Conservation (phyloP, 495 filamentous ascomycete genomes). For the Cercophora sp. region DNA sequence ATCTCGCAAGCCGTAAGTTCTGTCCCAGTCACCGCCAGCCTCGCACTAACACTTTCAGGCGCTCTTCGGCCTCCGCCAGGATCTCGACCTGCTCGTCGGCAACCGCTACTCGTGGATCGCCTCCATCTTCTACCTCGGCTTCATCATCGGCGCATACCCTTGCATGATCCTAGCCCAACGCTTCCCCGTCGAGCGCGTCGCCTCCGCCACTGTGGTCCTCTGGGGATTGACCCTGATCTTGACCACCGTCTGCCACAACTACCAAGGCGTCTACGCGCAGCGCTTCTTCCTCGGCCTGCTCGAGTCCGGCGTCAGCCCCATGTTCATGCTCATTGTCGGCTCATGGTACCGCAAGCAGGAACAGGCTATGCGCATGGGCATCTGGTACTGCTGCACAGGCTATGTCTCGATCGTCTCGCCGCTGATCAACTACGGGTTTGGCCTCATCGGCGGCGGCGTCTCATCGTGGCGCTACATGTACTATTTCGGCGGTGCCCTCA, state of each 20-base stretch:
- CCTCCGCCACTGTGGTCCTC: slow-evolving; percentile 29
- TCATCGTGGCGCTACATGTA: slow-evolving; percentile 41
- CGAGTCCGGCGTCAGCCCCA: slow-evolving; percentile 40
- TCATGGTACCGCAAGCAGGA: slow-evolving; percentile 43
- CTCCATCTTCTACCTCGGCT: slow-evolving; percentile 48
- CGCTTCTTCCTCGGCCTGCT: slow-evolving; percentile 48
- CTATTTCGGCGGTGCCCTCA: slow-evolving; percentile 36
- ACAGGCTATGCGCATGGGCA: slow-evolving; percentile 45
- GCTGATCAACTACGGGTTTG: slow-evolving; percentile 48
- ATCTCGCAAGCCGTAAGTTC: slow-evolving; percentile 31
- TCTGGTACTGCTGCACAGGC: slow-evolving; percentile 43
- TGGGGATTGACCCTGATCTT: slow-evolving; percentile 21
- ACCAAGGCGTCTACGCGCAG: slow-evolving; percentile 36
- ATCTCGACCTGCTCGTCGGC: slow-evolving; percentile 34
- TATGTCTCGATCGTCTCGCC: slow-evolving; percentile 46
- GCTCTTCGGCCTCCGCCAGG: slow-evolving; percentile 36
- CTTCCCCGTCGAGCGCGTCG: slow-evolving; percentile 44
- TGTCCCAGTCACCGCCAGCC: neutral
- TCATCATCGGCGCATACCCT: slow-evolving; percentile 45
- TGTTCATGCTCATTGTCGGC: slow-evolving; percentile 46
- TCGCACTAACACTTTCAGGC: slow-evolving; percentile 1
- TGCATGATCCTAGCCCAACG: slow-evolving; percentile 41
- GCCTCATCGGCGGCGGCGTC: slow-evolving; percentile 40
- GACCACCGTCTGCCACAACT: slow-evolving; percentile 37
- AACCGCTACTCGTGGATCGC: slow-evolving; percentile 34